A percentile compares a stretch with the other conserved stretches of the same genome.
Evolutionary conservation across 345 rosid genomes (phyloP).

Genomic region (Hirschfeldia incana): DNA sequence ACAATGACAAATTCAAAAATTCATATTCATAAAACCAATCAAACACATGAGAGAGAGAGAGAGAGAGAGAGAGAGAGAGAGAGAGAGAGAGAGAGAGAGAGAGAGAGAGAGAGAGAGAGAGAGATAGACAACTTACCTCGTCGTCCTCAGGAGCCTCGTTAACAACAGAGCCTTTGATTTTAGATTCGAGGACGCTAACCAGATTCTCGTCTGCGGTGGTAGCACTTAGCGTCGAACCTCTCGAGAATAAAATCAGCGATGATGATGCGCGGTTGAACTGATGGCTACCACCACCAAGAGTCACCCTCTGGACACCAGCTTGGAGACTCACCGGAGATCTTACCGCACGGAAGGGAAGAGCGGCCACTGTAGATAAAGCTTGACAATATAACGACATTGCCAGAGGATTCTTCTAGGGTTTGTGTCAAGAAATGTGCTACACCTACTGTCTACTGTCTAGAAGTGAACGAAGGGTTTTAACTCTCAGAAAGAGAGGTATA

Average conservation of each 20-base stretch:
- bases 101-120: neutral
- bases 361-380: neutral
- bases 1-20: neutral
- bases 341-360: neutral
- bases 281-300: neutral
- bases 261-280: neutral
- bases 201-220: neutral
- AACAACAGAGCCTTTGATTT: constrained; percentile 39
- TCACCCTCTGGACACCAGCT: neutral
- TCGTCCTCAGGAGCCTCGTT: constrained; percentile 29
- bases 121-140: constrained; percentile 8
- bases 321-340: neutral
- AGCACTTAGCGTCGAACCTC: neutral
- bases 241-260: neutral
- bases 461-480: no score
- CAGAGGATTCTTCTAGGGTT: neutral
- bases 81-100: no score
- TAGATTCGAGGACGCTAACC: neutral
- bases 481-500: no score
- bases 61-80: no score
- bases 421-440: neutral
- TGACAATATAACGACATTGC: neutral
- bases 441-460: no score
- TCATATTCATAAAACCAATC: neutral
- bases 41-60: neutral